Base-by-base conservation (phyloP, 2,329 filamentous ascomycete genomes). In the Apiospora malaysiana region DNA sequence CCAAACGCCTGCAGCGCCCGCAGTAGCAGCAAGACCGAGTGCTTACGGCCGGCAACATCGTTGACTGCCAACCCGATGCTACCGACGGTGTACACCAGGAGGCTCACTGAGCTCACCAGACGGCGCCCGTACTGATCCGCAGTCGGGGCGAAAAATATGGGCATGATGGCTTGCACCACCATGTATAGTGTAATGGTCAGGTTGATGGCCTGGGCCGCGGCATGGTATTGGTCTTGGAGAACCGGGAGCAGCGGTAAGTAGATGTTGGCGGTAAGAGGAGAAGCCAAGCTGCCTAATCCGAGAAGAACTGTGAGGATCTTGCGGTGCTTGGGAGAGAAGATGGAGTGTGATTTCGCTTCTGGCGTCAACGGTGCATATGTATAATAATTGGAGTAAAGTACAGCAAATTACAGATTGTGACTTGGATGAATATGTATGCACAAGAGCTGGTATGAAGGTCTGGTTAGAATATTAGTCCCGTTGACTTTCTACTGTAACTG, bases 141-240 rank as follows among this genome's bases (percentile, higher is more conserved):
- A 21, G 59, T 23, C 21, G 63, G 68, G 12, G 63, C 69, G 49
- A 68, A 70, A 21, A 71, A 32, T 9, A 65, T 65, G 27, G 70
- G 70, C 25, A 68, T 49, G 40, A 71, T 12, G n/a, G 68, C 70
- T 2, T 45, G 32, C 32, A 71, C 59, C 1, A 71, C 46, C 14
- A 71, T 59, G 68, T 71, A 71, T 27, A 70, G 46, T 14, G 65
- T 72, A 4, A 72, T 40, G 40, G 69, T 70, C 7, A 72, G 71
- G 68, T 72, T 70, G 66, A 72, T 68, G 37, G 66, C 46, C 42
- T 72, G 69, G 14, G 65, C 37, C 18, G 71, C 49, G 25, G 49
- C 65, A 21, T 47, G n/a, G 27, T 68, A 70, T 21, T 68, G 51
- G 1, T 37, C 27, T 42, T 68, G 59, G 18, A 72, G 45, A 7